Conservation (phyloP, 2,329 filamentous ascomycete genomes). For the Talaromyces marneffei region DNA sequence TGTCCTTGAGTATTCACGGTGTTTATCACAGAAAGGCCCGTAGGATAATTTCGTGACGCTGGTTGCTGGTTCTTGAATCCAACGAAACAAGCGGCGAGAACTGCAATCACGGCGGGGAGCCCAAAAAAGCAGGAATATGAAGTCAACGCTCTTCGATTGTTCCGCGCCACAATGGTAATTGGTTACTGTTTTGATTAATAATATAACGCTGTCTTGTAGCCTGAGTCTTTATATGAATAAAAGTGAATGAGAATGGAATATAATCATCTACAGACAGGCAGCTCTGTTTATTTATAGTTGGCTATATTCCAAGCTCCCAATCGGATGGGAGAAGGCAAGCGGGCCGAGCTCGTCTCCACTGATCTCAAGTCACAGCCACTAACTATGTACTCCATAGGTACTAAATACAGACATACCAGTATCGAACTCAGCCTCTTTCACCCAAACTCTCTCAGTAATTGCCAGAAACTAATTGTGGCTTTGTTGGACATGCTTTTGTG, state of each 20-base stretch:
- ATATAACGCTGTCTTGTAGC: neutral
- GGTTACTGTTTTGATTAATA: neutral
- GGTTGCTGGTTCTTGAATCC: neutral
- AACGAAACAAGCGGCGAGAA: neutral
- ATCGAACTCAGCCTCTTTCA: neutral
- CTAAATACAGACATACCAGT: neutral
- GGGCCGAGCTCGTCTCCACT: neutral
- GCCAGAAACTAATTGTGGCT: neutral
- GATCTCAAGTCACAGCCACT: neutral
- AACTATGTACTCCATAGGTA: neutral
- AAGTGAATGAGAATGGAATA: neutral
- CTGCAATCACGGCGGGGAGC: neutral
- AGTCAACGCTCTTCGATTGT: neutral
- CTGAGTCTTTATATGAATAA: neutral
- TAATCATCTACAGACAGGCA: neutral
- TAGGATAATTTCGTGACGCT: neutral
- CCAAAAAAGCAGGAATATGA: neutral
- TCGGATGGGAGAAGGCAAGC: neutral
- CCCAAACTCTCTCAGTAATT: neutral
- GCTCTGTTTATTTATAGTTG: conserved; percentile 1
- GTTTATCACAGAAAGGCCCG: neutral
- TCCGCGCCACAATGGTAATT: conserved; percentile 3
- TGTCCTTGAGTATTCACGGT: neutral
- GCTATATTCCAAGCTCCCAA: neutral
- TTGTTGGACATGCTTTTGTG: neutral